Conservation (phyloP, 2,329 filamentous ascomycete species). For the Hypoxylon sp. region DNA sequence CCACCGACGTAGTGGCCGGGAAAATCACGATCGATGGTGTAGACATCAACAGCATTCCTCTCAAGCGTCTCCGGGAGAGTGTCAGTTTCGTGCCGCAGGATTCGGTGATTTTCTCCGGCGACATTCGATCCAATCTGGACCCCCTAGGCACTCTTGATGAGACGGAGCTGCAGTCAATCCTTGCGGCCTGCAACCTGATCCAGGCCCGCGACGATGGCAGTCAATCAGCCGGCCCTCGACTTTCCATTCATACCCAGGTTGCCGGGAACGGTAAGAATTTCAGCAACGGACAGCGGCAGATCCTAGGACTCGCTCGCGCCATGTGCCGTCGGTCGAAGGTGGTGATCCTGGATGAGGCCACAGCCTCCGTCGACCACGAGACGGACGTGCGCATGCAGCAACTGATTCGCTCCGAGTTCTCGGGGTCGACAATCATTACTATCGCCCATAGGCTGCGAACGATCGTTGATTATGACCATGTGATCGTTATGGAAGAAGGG, state of each 20-base stretch:
- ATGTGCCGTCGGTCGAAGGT: constrained; percentile 36
- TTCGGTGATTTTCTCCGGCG: constrained; percentile 50
- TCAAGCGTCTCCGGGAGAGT: constrained; percentile 51
- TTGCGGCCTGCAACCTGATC: constrained; percentile 18
- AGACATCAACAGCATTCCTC: constrained; percentile 51
- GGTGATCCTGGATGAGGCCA: constrained; percentile 43
- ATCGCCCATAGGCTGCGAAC: constrained; percentile 58
- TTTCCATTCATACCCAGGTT: constrained; percentile 19
- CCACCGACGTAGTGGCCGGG: constrained; percentile 51
- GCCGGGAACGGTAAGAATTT: constrained; percentile 32
- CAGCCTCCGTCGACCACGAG: constrained; percentile 50
- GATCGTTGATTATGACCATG: constrained; percentile 61
- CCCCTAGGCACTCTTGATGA: constrained; percentile 14
- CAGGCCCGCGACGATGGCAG: not conserved
- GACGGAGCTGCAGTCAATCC: constrained; percentile 11
- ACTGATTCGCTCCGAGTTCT: constrained; percentile 50
- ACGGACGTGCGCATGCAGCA: constrained; percentile 51
- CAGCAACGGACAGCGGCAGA: constrained; percentile 40
- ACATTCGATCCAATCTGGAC: constrained; percentile 31
- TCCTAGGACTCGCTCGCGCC: constrained; percentile 41
- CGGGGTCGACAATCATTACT: constrained; percentile 63
- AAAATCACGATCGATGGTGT: constrained; percentile 53
- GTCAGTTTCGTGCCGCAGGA: constrained; percentile 57
- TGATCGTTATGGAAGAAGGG: constrained; percentile 61
- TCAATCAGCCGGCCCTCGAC: not conserved